Percentiles rank a stretch among this genome's conserved stretches.
Evolutionary conservation across 2,329 filamentous ascomycete species (phyloP).

Genomic region (Cladophialophora psammophila): DNA sequence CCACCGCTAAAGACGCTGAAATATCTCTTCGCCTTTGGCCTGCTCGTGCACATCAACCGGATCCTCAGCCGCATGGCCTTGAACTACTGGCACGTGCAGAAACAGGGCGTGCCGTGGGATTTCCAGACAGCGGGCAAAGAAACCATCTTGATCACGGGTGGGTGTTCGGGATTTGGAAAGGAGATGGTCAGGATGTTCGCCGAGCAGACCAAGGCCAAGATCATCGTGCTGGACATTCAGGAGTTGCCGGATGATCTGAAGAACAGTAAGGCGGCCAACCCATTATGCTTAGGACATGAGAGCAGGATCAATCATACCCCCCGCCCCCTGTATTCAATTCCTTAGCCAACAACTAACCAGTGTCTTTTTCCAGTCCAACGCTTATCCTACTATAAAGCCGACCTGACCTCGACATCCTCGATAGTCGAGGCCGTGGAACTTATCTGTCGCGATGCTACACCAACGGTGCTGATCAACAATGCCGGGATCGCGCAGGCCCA

Average conservation of each 20-base stretch:
- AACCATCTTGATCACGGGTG: conserved; percentile 56
- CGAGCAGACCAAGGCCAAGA: conserved; percentile 65
- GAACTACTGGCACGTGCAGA: conserved; percentile 51
- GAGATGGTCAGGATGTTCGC: conserved; percentile 71
- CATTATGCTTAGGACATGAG: no score
- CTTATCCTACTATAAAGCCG: conserved; percentile 45
- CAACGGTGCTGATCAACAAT: conserved; percentile 76
- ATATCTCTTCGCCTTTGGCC: conserved; percentile 60
- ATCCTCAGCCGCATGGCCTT: conserved; percentile 60
- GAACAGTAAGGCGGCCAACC: conserved; percentile 24
- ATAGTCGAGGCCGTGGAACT: conserved; percentile 62
- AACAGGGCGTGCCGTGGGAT: conserved; percentile 41
- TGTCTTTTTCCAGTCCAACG: conserved; percentile 18
- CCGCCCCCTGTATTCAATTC: not conserved
- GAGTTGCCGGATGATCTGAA: conserved; percentile 38
- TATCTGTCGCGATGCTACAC: conserved; percentile 55
- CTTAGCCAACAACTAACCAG: not conserved
- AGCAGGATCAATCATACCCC: no score
- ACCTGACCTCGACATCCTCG: conserved; percentile 67
- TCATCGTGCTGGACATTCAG: conserved; percentile 74
- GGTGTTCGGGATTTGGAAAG: conserved; percentile 75
- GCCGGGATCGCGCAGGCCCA: conserved; percentile 68
- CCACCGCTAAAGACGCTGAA: conserved; percentile 44
- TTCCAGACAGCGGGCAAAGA: conserved; percentile 60
- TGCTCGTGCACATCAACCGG: conserved; percentile 58